These are phyloP conservation scores for Plasmopara halstedii DNA, from an alignment of 352 stramenopile genomes.

Conservation along the genomic window DNA sequence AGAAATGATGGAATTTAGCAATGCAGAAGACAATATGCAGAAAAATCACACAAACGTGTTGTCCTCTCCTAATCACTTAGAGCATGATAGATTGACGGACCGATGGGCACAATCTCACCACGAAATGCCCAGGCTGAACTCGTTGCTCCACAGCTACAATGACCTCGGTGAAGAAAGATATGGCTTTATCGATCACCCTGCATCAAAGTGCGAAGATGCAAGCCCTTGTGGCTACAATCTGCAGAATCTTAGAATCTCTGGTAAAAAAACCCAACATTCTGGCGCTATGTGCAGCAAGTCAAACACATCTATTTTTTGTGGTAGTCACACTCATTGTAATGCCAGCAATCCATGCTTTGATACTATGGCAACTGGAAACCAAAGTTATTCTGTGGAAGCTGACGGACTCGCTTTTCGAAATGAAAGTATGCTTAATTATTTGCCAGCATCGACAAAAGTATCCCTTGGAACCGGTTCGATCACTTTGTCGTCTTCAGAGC, in stretches of 20 bases:
- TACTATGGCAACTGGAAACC: conserved; percentile 3
- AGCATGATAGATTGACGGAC: conserved; percentile 17
- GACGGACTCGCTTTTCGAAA: conserved; percentile 1
- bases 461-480: conserved; percentile 5
- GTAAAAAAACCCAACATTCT: not conserved
- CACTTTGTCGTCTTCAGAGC: not conserved
- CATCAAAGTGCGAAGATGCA: conserved; percentile 1
- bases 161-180: conserved; percentile 1
- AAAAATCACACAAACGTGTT: conserved; percentile 4
- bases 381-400: conserved; percentile 8
- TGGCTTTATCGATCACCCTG: not conserved
- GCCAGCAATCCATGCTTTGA: conserved; percentile 26
- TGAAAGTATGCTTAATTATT: conserved; percentile 1
- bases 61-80: conserved; percentile 4
- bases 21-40: conserved; percentile 15
- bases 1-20: conserved; percentile 38
- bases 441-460: conserved; percentile 1
- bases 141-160: conserved; percentile 6
- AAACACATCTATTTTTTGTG: conserved; percentile 4
- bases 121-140: conserved; percentile 6
- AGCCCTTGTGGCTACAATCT: conserved; percentile 1
- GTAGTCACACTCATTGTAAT: conserved; percentile 21
- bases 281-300: not conserved
- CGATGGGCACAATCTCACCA: conserved; percentile 19
- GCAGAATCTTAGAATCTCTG: conserved; percentile 5